These are phyloP conservation scores for Telfairia occidentalis DNA, from an alignment of 331 rosid genomes.

Conservation along the genomic window DNA sequence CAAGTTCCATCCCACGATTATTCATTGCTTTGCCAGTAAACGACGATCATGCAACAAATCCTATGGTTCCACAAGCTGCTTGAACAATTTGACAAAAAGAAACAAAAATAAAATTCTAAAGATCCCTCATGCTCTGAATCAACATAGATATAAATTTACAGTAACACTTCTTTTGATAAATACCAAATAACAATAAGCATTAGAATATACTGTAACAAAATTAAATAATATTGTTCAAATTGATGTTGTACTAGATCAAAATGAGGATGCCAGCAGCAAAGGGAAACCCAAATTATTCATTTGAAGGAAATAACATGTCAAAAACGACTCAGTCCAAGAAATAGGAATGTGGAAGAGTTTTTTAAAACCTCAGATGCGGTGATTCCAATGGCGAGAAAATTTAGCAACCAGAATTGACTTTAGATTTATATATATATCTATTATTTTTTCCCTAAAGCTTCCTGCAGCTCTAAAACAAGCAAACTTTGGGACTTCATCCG, in stretches of 20 bases:
- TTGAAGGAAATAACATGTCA: neutral
- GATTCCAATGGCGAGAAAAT: neutral
- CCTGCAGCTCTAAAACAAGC: neutral
- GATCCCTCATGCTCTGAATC: neutral
- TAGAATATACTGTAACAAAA: neutral
- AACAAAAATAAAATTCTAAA: conserved; percentile 6
- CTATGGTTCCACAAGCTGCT: conserved; percentile 15
- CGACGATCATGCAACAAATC: conserved; percentile 26
- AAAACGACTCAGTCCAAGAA: neutral
- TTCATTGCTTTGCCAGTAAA: conserved; percentile 26
- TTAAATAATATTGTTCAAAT: neutral
- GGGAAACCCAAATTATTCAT: neutral
- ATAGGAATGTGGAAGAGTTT: neutral
- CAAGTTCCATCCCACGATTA: conserved; percentile 37
- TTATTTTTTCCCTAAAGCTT: neutral
- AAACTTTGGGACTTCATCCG: neutral
- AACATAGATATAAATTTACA: neutral
- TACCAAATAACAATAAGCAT: neutral
- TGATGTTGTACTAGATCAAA: neutral
- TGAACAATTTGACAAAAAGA: conserved; percentile 13
- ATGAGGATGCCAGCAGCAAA: neutral
- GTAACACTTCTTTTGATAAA: neutral
- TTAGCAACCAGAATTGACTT: neutral
- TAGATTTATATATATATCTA: neutral
- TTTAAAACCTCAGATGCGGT: neutral